Percentiles rank a stretch among this genome's conserved stretches.
Conservation (phyloP, 2,329 filamentous ascomycete species). For the Onygenales sp. region DNA sequence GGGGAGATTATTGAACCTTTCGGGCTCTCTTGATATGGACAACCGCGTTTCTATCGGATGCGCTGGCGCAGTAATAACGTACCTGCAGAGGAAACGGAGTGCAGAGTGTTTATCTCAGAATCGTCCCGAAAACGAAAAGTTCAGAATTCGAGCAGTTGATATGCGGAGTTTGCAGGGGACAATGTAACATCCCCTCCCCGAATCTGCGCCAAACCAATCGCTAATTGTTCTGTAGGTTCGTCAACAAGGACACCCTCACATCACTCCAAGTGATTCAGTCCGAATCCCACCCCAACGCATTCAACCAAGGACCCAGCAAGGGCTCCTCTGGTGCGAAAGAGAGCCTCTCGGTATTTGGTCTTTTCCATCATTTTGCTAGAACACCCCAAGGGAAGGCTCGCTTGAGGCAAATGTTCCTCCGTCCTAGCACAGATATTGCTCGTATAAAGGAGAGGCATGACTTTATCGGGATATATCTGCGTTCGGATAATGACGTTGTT, state of each 20-base stretch:
- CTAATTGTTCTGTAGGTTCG: conserved; percentile 53
- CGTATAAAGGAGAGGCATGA: conserved; percentile 63
- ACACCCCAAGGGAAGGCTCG: conserved; percentile 69
- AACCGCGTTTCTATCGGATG: conserved; percentile 70
- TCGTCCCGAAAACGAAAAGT: conserved; percentile 42
- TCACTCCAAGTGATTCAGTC: conserved; percentile 79
- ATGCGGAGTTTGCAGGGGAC: conserved; percentile 62
- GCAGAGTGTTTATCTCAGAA: conserved; percentile 55
- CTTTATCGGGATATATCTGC: conserved; percentile 57
- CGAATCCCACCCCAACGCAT: conserved; percentile 72
- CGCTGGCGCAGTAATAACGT: conserved; percentile 73
- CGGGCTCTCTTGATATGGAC: conserved; percentile 63
- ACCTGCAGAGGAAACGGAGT: conserved; percentile 61
- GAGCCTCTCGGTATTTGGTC: conserved; percentile 70
- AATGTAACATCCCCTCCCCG: conserved; percentile 40
- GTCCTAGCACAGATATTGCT: conserved; percentile 60
- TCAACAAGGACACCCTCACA: conserved; percentile 69
- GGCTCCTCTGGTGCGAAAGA: conserved; percentile 61
- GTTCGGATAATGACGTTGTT: conserved; percentile 54
- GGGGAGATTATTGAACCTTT: conserved; percentile 58
- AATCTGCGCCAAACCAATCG: neutral
- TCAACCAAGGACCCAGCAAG: conserved; percentile 60
- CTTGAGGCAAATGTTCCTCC: conserved; percentile 72
- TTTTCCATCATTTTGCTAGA: conserved; percentile 65
- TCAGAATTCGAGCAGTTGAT: conserved; percentile 54